Evolutionary conservation across 1,139 yeast genomes (phyloP), one percentile per base, ranked within the genome.

Genomic region (Lodderomyces oxycetoniae): DNA sequence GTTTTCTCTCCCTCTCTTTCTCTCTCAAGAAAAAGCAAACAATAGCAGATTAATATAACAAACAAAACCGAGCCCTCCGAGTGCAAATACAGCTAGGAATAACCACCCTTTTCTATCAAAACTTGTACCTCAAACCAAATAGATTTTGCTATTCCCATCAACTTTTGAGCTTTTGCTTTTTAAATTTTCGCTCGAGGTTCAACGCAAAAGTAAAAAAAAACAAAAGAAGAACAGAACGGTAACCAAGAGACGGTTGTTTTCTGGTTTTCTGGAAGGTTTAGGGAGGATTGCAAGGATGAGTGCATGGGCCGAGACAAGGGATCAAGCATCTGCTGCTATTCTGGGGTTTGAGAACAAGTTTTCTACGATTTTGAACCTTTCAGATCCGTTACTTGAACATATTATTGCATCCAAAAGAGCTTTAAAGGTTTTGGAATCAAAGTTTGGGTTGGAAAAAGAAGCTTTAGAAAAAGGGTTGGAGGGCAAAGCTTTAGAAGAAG

Each of bases 321-420:
- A 30, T 10, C 34, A 38, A 16, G 23, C 40, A 6, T 28, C 34
- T 25, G 40, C 23, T 26, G 34, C 29, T 25, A 14, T 39, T 28
- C 33, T 22, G 34, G 43, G 20, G 13, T 28, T 37, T 29, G 30
- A 31, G 4, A 17, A 30, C 17, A 28, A 31, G 23, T 22, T 31
- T 20, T 28, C 33, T 10, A 28, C 33, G 25, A 30, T 39, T 11
- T 14, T 37, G 23, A 39, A 36, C 23, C 30, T 54, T 34, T 43
- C 62, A 3, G 74, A 71, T 42, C 63, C 72, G 7, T 55, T 68
- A 26, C 45, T 63, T 31, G 52, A 66, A 5, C 67, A 71, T 42
- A 55, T 75, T 14, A 48, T 67, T 19, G 67, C 71, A 3, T 74
- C 76, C 8, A 74, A 71, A 46, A 65, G 63, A 43, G 70, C 72